These are phyloP conservation scores for Gamsiella multidivaricata DNA, from an alignment of 192 early-diverging fungal species.

Conservation along the genomic window DNA sequence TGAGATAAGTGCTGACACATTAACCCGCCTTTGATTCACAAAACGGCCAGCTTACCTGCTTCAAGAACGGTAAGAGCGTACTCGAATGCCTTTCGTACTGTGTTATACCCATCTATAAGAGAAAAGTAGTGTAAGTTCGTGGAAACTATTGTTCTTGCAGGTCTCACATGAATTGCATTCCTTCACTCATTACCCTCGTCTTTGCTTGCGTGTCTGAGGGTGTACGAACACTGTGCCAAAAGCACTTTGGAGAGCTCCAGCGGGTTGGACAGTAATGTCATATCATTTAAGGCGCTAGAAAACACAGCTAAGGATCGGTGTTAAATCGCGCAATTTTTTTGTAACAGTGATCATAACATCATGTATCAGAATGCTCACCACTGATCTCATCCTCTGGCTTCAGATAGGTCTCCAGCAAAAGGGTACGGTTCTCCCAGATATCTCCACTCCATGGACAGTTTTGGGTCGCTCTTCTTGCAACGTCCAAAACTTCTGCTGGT, in stretches of 20 bases:
- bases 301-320: not conserved
- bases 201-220: not conserved
- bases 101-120: constrained; percentile 8
- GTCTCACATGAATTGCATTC: too few relatives aligned
- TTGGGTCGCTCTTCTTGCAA: constrained; percentile 64
- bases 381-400: constrained; percentile 22
- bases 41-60: too few relatives aligned
- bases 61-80: constrained; percentile 23
- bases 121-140: too few relatives aligned
- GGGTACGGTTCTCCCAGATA: constrained; percentile 59
- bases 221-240: constrained; percentile 16
- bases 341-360: not conserved
- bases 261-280: constrained; percentile 11
- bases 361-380: constrained; percentile 3
- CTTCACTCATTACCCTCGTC: constrained; percentile 16
- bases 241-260: constrained; percentile 35
- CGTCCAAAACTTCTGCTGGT: constrained; percentile 18
- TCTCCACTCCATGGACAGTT: constrained; percentile 82
- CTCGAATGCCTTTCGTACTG: constrained; percentile 15
- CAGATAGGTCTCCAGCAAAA: constrained; percentile 22
- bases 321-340: not conserved
- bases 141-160: too few relatives aligned
- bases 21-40: too few relatives aligned
- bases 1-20: too few relatives aligned
- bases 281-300: constrained; percentile 14